Evolutionary conservation across 768 basidiomycete genomes (phyloP), one percentile per base, ranked within the genome.

Genomic region (Hericium erinaceus): DNA sequence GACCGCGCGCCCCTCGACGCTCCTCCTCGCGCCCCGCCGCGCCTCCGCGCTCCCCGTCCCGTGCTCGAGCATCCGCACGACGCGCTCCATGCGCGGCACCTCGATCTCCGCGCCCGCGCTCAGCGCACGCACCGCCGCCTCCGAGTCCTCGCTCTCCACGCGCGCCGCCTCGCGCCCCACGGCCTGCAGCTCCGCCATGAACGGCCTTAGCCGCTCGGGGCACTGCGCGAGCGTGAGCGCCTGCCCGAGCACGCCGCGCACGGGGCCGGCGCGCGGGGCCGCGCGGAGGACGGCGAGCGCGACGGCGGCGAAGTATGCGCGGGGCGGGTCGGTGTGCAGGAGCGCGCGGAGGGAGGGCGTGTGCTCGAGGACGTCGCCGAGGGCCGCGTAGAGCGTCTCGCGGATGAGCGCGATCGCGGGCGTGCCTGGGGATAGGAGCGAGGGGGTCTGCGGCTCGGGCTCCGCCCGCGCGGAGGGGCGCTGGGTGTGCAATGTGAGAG

Each of bases 351-450:
- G 77, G 2, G 77, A 73, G 0, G 79, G 76, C 12, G 75, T 77
- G 4, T 73, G 73, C 52, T 83, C 78, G 48, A 92, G 75, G 0
- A 79, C 82, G 60, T 89, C 88, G 0, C 78, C 89, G 3, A 93
- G 75, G 2, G 88, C 80, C 0, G 91, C 89, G 68, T 92, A 94
- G 16, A 94, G 78, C 0, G 91, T 92, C 69, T 94, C 90, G 26
- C 92, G 86, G 58, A 94, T 92, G 65, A 87, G 75, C 56, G 84
- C 80, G 61, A 93, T 85, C 0, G 82, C 84, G 0, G 87, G 80
- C 20, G 78, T 72, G 15, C 67, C 67, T 59, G 70, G 61, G 63
- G 73, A 70, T 46, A 69, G 66, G 54, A 72, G 65, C 2, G 73
- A 66, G n/a, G 70, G 68, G 3, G 64, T 60, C 39, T 64, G 63